A percentile compares a stretch with the other conserved stretches of the same genome.
These are phyloP conservation scores for Septoria linicola DNA, from an alignment of 2,329 filamentous ascomycete genomes.

Conservation along the genomic window DNA sequence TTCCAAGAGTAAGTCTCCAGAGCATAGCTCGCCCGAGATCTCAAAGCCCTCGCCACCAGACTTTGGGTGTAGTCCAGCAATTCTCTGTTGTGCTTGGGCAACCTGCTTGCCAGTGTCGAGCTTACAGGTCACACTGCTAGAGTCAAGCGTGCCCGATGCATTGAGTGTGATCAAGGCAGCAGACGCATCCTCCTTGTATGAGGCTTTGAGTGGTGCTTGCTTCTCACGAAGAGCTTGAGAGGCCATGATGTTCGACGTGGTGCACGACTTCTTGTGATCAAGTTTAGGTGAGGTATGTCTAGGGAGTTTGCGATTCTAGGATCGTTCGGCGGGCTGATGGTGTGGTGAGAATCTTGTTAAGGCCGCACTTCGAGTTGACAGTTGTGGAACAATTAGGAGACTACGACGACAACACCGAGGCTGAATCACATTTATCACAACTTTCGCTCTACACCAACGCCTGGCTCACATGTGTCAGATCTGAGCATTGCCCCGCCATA, in stretches of 20 bases:
- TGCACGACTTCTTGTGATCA: no score
- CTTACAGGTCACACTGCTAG: constrained; percentile 49
- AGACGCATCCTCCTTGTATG: constrained; percentile 46
- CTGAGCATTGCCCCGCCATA: constrained; percentile 13
- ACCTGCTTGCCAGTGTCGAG: constrained; percentile 45
- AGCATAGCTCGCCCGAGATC: constrained; percentile 51
- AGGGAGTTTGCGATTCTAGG: no score
- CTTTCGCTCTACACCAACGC: no score
- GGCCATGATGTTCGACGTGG: constrained; percentile 20
- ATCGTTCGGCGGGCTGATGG: no score
- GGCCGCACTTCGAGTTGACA: no score
- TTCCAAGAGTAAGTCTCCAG: constrained; percentile 52
- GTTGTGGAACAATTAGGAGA: no score
- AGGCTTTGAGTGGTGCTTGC: constrained; percentile 51
- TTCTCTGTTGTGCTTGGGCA: constrained; percentile 43
- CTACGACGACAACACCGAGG: no score
- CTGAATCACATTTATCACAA: no score
- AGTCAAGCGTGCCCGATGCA: constrained; percentile 47
- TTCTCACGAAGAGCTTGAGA: constrained; percentile 44
- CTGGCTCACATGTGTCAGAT: not conserved
- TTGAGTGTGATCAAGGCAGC: constrained; percentile 49
- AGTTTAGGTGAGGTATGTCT: no score
- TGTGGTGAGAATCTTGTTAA: no score
- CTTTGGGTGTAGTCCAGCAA: constrained; percentile 50
- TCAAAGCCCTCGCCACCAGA: constrained; percentile 46